phyloP scores from a whole-genome alignment of 2,329 filamentous ascomycete genomes.

The Ophiosphaerella korrae region DNA sequence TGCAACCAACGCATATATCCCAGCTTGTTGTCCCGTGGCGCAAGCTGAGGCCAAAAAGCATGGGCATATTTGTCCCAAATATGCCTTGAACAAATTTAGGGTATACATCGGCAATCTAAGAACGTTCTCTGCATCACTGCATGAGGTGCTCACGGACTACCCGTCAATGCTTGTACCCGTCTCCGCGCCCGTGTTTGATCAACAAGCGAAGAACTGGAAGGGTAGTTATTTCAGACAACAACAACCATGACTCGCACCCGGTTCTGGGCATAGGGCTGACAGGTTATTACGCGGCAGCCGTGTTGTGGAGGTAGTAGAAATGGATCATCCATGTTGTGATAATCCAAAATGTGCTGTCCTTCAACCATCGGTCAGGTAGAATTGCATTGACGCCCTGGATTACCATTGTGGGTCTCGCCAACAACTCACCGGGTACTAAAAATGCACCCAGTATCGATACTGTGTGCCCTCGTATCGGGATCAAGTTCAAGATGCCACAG shows the following conservation, averaged over 20 bases:
- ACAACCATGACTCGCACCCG: conserved; percentile 4
- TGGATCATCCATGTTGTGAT: too few relatives aligned
- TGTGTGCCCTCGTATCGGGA: too few relatives aligned
- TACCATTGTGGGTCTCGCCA: too few relatives aligned
- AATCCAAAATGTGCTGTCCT: too few relatives aligned
- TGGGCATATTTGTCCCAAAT: neutral
- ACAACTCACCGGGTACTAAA: too few relatives aligned
- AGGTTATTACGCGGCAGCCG: neutral
- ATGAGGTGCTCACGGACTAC: neutral
- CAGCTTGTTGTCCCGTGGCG: neutral
- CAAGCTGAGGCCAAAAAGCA: neutral
- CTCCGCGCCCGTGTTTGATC: conserved; percentile 3
- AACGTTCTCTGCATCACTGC: neutral
- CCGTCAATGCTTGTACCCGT: conserved; percentile 2
- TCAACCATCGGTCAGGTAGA: too few relatives aligned
- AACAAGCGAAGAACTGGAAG: neutral
- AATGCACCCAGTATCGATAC: too few relatives aligned
- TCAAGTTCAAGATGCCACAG: too few relatives aligned
- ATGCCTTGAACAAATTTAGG: neutral
- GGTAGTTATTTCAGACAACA: neutral
- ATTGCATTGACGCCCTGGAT: too few relatives aligned
- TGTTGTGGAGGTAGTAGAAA: neutral
- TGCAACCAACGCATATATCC: neutral
- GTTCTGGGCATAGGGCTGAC: conserved; percentile 3
- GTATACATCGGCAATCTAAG: neutral